Base-by-base conservation (phyloP, 1,284 basidiomycete species). In the Ceratorhiza oryzae-sativae region DNA sequence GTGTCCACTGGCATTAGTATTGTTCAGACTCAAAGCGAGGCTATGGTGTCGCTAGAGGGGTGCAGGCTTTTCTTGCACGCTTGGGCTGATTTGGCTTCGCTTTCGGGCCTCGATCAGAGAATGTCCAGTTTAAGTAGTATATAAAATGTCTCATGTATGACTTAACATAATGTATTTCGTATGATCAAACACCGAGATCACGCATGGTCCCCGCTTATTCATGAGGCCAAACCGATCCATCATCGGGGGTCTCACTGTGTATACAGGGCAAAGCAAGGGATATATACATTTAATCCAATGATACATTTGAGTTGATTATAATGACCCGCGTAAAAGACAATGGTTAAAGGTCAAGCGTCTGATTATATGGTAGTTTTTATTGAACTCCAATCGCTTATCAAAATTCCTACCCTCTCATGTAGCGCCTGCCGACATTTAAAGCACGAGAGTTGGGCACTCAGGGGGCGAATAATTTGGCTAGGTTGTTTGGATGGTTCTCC, bases 401-500 rank as follows among this genome's bases (percentile, higher is more conserved):
- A 30, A 6, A n/a, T 53, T 23, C 18, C 25, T 1, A 61, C 68
- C 42, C 68, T 30, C 25, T 61, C 68, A 18, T 60, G 32, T 13
- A 71, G 23, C 20, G 34, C 25, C 23, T 61, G 68, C 15, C 68
- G 46, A 15, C 68, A 71, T 23, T 25, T 39, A 5, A 36, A 27
- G 34, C 68, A 71, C 25, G 39, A 45, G 15, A 71, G 15, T 23
- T 71, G 68, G 15, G 68, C 58, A 46, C 56, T 53, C 6, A 71
- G 32, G 18, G 68, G 1, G 58, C 36, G 46, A 71, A 51, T 6
- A 34, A 12, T 30, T 36, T 32, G 4, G 56, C 34, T 2, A 71
- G 56, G 48, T 60, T 60, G 34, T 60, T 42, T 5, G 68, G 68
- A 18, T 61, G 56, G 20, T 53, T 61, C 3, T 71, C 56, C 10